phyloP scores from a whole-genome alignment of 2,329 filamentous ascomycete species.

The Penicillium sp. region DNA sequence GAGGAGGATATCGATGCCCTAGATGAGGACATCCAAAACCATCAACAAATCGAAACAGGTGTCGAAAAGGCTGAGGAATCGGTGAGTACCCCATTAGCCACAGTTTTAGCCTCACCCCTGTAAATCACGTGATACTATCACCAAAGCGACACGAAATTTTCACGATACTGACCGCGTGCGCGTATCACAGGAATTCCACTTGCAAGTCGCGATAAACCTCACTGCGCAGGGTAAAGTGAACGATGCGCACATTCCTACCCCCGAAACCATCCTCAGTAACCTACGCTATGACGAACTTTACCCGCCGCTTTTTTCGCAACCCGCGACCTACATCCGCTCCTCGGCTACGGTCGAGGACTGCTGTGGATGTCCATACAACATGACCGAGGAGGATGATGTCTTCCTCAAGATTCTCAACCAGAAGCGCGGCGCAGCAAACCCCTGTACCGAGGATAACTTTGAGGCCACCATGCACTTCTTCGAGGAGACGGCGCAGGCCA shows the following conservation, averaged over 20 bases:
- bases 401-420: conserved; percentile 83
- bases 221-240: conserved; percentile 60
- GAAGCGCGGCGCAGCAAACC: conserved; percentile 62
- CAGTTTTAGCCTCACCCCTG: conserved; percentile 35
- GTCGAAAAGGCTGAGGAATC: conserved; percentile 97
- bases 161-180: conserved; percentile 23
- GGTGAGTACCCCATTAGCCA: conserved; percentile 62
- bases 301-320: conserved; percentile 73
- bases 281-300: conserved; percentile 90
- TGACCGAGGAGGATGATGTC: conserved; percentile 84
- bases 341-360: conserved; percentile 98
- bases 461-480: conserved; percentile 94
- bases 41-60: conserved; percentile 85
- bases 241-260: conserved; percentile 66
- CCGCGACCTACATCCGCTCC: conserved; percentile 92
- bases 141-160: conserved; percentile 36
- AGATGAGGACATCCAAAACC: conserved; percentile 81
- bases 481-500: conserved; percentile 77
- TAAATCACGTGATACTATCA: conserved; percentile 41
- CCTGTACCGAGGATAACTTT: conserved; percentile 86
- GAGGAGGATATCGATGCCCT: conserved; percentile 89
- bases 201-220: conserved; percentile 78
- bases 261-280: conserved; percentile 61
- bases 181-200: conserved; percentile 77
- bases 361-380: conserved; percentile 86